Evolutionary conservation across 2,329 filamentous ascomycete species (phyloP).

Genomic region (Scorias spongiosa): DNA sequence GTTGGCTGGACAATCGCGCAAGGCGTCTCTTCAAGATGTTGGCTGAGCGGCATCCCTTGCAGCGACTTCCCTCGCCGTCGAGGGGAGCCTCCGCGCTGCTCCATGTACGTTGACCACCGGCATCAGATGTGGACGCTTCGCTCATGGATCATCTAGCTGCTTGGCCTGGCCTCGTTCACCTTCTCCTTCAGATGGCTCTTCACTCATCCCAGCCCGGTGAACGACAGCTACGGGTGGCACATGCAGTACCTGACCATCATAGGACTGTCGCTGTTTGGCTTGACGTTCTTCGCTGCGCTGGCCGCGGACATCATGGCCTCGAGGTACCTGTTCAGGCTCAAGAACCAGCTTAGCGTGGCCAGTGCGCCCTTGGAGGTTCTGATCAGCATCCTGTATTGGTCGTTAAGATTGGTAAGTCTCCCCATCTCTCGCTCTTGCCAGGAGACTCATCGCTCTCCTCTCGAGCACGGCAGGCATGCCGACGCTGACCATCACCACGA

Average conservation of each 20-base stretch:
- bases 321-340: constrained; percentile 43
- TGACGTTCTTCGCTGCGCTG: constrained; percentile 46
- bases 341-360: constrained; percentile 52
- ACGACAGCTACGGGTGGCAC: constrained; percentile 50
- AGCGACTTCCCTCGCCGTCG: constrained; percentile 51
- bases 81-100: constrained; percentile 43
- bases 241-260: constrained; percentile 63
- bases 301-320: constrained; percentile 49
- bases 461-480: constrained; percentile 1
- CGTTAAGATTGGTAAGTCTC: constrained; percentile 38
- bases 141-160: no score
- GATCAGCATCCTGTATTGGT: constrained; percentile 61
- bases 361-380: constrained; percentile 56
- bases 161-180: constrained; percentile 28
- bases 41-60: constrained; percentile 14
- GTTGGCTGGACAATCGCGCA: no score
- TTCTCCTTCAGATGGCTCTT: constrained; percentile 28
- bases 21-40: no score
- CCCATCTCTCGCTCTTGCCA: constrained; percentile 6
- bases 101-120: constrained; percentile 29
- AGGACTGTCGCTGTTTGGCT: constrained; percentile 45
- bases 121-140: no score
- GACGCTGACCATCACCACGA: neutral
- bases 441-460: neutral
- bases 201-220: constrained; percentile 24